Conservation (phyloP, 352 stramenopile genomes). For the Phytophthora pseudosyringae region DNA sequence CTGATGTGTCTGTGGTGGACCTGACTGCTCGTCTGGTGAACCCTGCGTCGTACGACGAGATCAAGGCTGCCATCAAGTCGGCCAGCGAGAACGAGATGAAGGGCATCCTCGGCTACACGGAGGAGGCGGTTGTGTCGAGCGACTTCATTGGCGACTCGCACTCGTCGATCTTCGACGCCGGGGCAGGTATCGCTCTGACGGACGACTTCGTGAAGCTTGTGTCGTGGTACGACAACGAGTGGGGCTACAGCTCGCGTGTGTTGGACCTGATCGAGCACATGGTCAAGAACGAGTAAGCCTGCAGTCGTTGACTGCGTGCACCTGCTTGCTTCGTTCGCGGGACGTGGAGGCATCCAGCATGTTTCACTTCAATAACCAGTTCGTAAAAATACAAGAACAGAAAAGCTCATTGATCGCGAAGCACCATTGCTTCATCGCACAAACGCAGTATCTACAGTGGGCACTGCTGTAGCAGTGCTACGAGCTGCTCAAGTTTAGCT, state of each 20-base stretch:
- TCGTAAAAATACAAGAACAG: conserved; percentile 90
- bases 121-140: conserved; percentile 96
- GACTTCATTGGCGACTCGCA: conserved; percentile 97
- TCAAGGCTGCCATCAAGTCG: conserved; percentile 96
- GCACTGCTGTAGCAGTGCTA: too few species aligned
- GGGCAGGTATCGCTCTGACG: conserved; percentile 97
- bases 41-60: conserved; percentile 97
- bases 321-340: background rate
- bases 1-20: conserved; percentile 92
- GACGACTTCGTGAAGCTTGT: conserved; percentile 99
- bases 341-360: background rate
- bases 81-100: conserved; percentile 95
- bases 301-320: background rate
- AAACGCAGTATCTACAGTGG: background rate
- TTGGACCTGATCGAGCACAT: conserved; percentile 98
- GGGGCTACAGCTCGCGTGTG: conserved; percentile 97
- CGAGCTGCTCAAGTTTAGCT: too few species aligned
- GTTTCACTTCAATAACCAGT: background rate
- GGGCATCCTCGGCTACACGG: conserved; percentile 98
- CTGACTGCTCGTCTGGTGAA: conserved; percentile 86
- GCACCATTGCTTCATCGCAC: background rate
- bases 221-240: conserved; percentile 99
- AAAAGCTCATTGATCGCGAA: conserved; percentile 1
- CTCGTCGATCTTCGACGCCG: conserved; percentile 98
- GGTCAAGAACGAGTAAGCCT: conserved; percentile 88